Conservation (phyloP, 257 asterid genomes). For the Przewalskia tangutica region DNA sequence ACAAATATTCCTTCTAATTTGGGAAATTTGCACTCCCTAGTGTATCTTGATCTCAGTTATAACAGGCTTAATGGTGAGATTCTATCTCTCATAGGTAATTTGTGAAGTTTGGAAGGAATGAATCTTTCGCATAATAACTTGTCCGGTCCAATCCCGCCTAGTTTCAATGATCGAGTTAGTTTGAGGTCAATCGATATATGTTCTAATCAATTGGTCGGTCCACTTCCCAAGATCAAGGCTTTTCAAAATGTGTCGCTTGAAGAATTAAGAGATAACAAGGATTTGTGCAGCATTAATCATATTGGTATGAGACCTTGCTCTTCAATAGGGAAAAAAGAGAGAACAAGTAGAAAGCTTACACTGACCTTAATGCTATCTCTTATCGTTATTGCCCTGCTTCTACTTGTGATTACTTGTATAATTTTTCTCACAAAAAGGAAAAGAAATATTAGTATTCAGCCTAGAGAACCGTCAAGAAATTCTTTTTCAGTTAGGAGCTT, state of each 20-base stretch:
- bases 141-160: slow-evolving; percentile 25
- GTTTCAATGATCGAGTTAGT: slow-evolving; percentile 5
- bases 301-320: slow-evolving; percentile 23
- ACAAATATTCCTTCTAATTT: slow-evolving; percentile 20
- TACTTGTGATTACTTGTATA: not conserved
- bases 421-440: not conserved
- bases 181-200: slow-evolving; percentile 21
- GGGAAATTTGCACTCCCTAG: slow-evolving; percentile 7
- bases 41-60: slow-evolving; percentile 25
- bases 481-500: slow-evolving; percentile 13
- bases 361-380: slow-evolving; percentile 3
- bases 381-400: slow-evolving; percentile 6
- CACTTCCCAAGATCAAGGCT: slow-evolving; percentile 22
- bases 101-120: slow-evolving; percentile 9
- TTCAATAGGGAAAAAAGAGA: not conserved
- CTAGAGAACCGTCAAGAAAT: not conserved
- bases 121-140: slow-evolving; percentile 30
- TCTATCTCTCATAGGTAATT: slow-evolving; percentile 12
- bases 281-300: slow-evolving; percentile 27
- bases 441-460: not conserved
- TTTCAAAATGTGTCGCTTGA: slow-evolving; percentile 16
- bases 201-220: slow-evolving; percentile 30
- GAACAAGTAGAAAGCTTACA: not conserved
- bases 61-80: slow-evolving; percentile 25
- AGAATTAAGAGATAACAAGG: slow-evolving; percentile 19